Evolutionary conservation across 129 eudicot genomes (phyloP).

Genomic region (sunflower (Helianthus annuus)): HanXRQr2.0-SUNRISE NC_035444.2:10141529-10142028

Average conservation of each 20-base stretch:
- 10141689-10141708: constrained; percentile 42
- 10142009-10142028: constrained; percentile 16
- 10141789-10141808: constrained; percentile 93
- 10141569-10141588: too few species aligned
- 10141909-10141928: constrained; percentile 79
- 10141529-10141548: not conserved
- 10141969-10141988: constrained; percentile 83
- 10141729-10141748: constrained; percentile 81
- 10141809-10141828: constrained; percentile 74
- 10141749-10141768: constrained; percentile 73
- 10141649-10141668: too few species aligned
- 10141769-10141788: constrained; percentile 90
- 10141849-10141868: constrained; percentile 76
- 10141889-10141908: constrained; percentile 71
- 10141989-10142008: constrained; percentile 50
- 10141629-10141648: too few species aligned
- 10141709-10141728: constrained; percentile 84
- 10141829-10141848: constrained; percentile 82
- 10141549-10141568: too few species aligned
- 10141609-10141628: too few species aligned
- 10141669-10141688: too few species aligned
- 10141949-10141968: constrained; percentile 85
- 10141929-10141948: constrained; percentile 80
- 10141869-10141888: constrained; percentile 71
- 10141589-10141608: too few species aligned